phyloP scores from a whole-genome alignment of 257 asterid genomes.

The Rubia yunnanensis region DNA sequence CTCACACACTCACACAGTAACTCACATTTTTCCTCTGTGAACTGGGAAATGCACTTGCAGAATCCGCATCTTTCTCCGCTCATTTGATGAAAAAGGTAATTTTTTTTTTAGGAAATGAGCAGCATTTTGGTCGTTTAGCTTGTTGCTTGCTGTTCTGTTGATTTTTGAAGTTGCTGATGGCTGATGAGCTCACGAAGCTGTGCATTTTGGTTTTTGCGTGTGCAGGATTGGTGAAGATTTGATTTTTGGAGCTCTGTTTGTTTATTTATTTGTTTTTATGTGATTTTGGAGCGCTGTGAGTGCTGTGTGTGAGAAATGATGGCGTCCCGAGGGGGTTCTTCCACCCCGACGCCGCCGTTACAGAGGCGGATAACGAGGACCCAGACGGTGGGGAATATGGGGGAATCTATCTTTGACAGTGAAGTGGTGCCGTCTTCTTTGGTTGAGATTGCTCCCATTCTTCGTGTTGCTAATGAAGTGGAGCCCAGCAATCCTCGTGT shows the following conservation, averaged over 20 bases:
- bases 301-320: slow-evolving; percentile 24
- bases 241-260: neutral
- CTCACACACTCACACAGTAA: neutral
- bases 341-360: slow-evolving; percentile 53
- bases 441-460: slow-evolving; percentile 96
- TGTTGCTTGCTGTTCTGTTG: neutral
- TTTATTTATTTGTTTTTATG: neutral
- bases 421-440: slow-evolving; percentile 98
- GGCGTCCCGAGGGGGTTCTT: slow-evolving; percentile 59
- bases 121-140: neutral
- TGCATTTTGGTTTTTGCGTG: neutral
- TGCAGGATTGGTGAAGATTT: neutral
- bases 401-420: slow-evolving; percentile 87
- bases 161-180: neutral
- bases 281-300: slow-evolving; percentile 5
- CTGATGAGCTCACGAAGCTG: slow-evolving; percentile 1
- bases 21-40: slow-evolving; percentile 4
- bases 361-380: slow-evolving; percentile 91
- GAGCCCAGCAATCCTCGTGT: slow-evolving; percentile 98
- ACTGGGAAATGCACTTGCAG: neutral
- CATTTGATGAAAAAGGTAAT: neutral
- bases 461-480: slow-evolving; percentile 99
- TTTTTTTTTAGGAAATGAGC: neutral
- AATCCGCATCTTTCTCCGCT: slow-evolving; percentile 2
- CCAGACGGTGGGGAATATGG: slow-evolving; percentile 88